These are phyloP conservation scores for Starmerella davenportii DNA, from an alignment of 805 yeast genomes.

Conservation along the genomic window DNA sequence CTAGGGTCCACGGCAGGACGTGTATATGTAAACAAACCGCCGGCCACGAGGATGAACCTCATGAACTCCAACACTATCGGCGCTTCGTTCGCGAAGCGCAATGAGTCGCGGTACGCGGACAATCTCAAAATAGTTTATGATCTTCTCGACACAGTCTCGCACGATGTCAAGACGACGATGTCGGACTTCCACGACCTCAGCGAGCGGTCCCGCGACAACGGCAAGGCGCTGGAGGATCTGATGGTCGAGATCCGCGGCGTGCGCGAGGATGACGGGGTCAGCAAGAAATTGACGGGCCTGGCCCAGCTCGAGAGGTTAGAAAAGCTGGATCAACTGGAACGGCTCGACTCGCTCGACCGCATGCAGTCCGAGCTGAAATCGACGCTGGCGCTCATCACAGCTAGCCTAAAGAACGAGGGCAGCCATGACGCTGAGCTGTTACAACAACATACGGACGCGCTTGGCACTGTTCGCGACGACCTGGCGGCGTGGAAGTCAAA, in stretches of 20 bases:
- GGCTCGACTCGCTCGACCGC: slow-evolving; percentile 1
- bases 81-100: not conserved
- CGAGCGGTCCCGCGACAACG: slow-evolving; percentile 24
- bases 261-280: slow-evolving; percentile 17
- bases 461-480: too few species aligned
- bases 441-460: too few species aligned
- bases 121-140: slow-evolving; percentile 19
- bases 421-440: too few species aligned
- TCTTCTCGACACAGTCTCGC: slow-evolving; percentile 20
- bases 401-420: too few species aligned
- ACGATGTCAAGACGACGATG: slow-evolving; percentile 21
- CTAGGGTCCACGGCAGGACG: not conserved
- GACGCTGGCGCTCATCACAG: too few species aligned
- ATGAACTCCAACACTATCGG: not conserved
- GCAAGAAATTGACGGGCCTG: slow-evolving; percentile 15
- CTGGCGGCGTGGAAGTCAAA: too few species aligned
- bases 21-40: not conserved
- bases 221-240: slow-evolving; percentile 20
- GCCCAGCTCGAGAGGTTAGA: slow-evolving; percentile 18
- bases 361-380: not conserved
- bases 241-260: slow-evolving; percentile 18
- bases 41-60: not conserved
- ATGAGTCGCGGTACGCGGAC: slow-evolving; percentile 4
- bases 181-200: slow-evolving; percentile 23
- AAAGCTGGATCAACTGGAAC: slow-evolving; percentile 7